Base-by-base conservation (phyloP, 1,284 basidiomycete species). In the Farysia itapuensis region DNA sequence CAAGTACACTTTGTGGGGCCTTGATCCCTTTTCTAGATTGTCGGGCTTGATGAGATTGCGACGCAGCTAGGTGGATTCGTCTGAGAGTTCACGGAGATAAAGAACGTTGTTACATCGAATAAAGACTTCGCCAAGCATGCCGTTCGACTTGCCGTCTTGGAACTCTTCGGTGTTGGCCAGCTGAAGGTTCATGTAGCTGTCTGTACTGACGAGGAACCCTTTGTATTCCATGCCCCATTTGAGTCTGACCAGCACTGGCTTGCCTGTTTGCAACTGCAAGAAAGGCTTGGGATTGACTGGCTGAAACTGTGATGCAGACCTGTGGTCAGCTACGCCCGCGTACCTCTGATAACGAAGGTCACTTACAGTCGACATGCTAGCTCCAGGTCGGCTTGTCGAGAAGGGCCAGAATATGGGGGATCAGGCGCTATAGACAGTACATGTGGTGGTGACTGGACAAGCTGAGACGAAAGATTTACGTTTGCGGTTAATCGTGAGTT, bases 221-320 rank as follows among this genome's bases (percentile, higher is more conserved):
- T 93, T 96, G 83, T 98, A 98, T 78, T 97, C 93, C 58, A 97
- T 83, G 57, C 95, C 95, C 95, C 95, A 99, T 81, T 99, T 99
- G 76, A 99, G 84, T 54, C 86, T 84, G 49, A 98, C 93, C 72
- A 86, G 88, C 38, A 97, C 90, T 34, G 88, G 88, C 82, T 98
- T 97, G 70, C 95, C 95, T 20, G 94, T 97, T 70, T 97, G 85
- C 78, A 95, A 90, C 80, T 97, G 91, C 72, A 99, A 84, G 81
- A 98, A 98, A 7, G 95, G 95, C 80, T 97, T 97, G 15, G 95
- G 94, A 80, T 98, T 99, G 71, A 97, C 90, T 61, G 93, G 93
- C 71, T 86, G 84, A 74, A 89, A 87, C 88, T 64, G 52, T 33
- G 9, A 9, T 11, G 9, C 26, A 28, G 9, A 28, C 9, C 26